Conservation (phyloP, 805 yeast species). For the Wickerhamomyces sydowiorum region DNA sequence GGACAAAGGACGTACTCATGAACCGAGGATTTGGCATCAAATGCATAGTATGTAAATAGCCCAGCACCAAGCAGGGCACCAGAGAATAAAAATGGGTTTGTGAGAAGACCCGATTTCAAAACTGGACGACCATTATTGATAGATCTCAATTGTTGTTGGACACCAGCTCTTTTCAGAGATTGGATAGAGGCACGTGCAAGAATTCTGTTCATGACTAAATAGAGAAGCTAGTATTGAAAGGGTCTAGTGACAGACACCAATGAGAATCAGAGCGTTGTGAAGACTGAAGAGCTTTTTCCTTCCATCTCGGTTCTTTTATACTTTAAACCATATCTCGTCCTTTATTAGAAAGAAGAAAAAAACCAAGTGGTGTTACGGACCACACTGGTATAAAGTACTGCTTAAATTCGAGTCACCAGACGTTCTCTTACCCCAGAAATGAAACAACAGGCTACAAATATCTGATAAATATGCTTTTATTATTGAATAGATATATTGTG, state of each 20-base stretch:
- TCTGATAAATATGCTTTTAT: too few relatives aligned
- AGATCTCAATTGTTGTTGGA: neutral
- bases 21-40: conserved; percentile 76
- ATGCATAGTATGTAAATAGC: conserved; percentile 45
- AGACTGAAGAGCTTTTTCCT: too few relatives aligned
- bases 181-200: neutral
- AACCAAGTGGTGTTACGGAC: neutral
- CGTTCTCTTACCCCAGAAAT: neutral
- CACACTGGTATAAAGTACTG: neutral
- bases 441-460: too few relatives aligned
- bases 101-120: conserved; percentile 5
- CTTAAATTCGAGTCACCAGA: neutral
- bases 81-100: conserved; percentile 16
- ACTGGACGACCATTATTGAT: neutral
- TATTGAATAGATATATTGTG: too few relatives aligned
- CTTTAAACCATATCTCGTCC: too few relatives aligned
- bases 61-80: conserved; percentile 25
- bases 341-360: neutral
- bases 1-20: conserved; percentile 85
- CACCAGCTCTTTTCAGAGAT: neutral
- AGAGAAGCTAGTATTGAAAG: neutral
- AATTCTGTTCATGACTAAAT: neutral
- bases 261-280: too few relatives aligned
- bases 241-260: neutral
- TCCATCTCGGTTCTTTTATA: too few relatives aligned